Evolutionary conservation across 1,284 basidiomycete species (phyloP).

Genomic region (Trichosporon coremiiforme): DNA sequence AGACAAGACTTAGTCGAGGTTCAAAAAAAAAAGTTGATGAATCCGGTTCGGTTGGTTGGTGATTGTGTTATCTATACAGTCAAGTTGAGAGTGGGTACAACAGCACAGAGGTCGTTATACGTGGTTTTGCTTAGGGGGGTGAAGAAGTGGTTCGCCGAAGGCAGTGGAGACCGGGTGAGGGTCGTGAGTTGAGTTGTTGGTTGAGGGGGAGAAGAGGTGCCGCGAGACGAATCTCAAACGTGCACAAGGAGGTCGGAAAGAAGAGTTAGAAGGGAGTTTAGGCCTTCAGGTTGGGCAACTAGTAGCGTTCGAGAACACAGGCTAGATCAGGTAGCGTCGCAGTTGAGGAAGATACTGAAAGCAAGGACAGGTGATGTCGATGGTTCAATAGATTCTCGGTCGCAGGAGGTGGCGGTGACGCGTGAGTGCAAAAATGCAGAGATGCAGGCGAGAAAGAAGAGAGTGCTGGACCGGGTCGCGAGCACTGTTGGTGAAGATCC

Average conservation of each 20-base stretch:
- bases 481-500: slow-evolving; percentile 63
- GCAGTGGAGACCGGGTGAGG: neutral
- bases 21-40: slow-evolving; percentile 13
- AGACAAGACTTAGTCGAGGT: slow-evolving; percentile 6
- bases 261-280: slow-evolving; percentile 36
- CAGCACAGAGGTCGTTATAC: slow-evolving; percentile 17
- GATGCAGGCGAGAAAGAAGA: slow-evolving; percentile 34
- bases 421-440: neutral
- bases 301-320: slow-evolving; percentile 15
- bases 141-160: neutral
- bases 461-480: slow-evolving; percentile 93
- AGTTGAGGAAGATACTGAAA: slow-evolving; percentile 28
- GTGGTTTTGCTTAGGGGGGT: slow-evolving; percentile 10
- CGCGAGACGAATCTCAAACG: slow-evolving; percentile 56
- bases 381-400: slow-evolving; percentile 14
- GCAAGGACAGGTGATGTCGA: slow-evolving; percentile 27
- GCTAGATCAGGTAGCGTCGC: neutral
- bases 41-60: neutral
- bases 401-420: slow-evolving; percentile 15
- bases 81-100: slow-evolving; percentile 11
- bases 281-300: slow-evolving; percentile 42
- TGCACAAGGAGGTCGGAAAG: slow-evolving; percentile 55
- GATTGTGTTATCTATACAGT: slow-evolving; percentile 10
- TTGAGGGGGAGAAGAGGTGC: slow-evolving; percentile 44
- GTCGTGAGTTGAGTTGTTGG: neutral